Evolutionary conservation across 805 yeast genomes (phyloP).

Genomic region (Lipomyces japonicus): DNA sequence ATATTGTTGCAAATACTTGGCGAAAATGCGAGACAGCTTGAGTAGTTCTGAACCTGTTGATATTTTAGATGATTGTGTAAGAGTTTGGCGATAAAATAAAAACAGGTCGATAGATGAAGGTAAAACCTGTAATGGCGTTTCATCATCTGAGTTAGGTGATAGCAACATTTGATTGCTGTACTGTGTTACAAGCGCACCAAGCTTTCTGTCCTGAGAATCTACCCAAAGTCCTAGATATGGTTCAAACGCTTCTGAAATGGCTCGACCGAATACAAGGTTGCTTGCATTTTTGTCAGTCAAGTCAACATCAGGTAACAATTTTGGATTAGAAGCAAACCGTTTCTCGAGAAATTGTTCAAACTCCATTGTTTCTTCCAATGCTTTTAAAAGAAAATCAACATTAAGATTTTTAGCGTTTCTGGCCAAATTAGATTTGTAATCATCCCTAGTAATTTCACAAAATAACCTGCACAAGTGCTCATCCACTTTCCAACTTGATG

Average conservation of each 20-base stretch:
- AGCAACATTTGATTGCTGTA: constrained; percentile 58
- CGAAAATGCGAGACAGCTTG: constrained; percentile 57
- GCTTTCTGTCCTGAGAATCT: constrained; percentile 66
- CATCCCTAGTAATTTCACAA: constrained; percentile 65
- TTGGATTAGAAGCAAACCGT: constrained; percentile 46
- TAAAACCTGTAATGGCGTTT: constrained; percentile 61
- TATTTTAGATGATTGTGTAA: constrained; percentile 64
- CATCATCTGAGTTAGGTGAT: constrained; percentile 44
- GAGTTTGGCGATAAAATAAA: constrained; percentile 64
- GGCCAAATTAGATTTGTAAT: constrained; percentile 54
- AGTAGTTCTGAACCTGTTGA: constrained; percentile 44
- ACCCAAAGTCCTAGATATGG: constrained; percentile 86
- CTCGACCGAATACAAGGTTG: constrained; percentile 37
- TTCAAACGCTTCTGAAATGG: constrained; percentile 67
- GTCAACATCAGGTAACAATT: constrained; percentile 15
- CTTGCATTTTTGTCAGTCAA: constrained; percentile 31
- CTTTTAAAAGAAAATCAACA: constrained; percentile 61
- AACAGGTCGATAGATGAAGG: constrained; percentile 87
- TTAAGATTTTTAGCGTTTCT: constrained; percentile 40
- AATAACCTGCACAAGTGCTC: constrained; percentile 57
- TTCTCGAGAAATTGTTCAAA: constrained; percentile 73
- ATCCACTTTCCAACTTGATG: constrained; percentile 67
- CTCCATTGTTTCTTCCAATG: constrained; percentile 73
- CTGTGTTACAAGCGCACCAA: constrained; percentile 60
- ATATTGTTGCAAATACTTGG: constrained; percentile 61